Base-by-base conservation (phyloP, 169 alveolate species). In the Babesia ovata region DNA sequence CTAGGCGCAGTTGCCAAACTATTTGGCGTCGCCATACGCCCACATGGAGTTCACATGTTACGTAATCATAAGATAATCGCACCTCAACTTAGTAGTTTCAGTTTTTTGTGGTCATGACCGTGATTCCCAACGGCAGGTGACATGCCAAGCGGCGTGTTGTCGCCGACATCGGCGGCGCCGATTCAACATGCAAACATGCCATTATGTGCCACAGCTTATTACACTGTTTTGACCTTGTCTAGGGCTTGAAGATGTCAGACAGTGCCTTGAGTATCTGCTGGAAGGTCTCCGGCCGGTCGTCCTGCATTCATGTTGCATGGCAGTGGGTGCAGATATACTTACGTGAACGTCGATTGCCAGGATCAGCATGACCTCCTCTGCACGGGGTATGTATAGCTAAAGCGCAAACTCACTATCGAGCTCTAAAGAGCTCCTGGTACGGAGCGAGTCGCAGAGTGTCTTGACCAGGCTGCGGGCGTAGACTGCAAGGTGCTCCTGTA, bases 401-500 rank as follows among this genome's bases (percentile, higher is more conserved):
- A 4, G 22, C 0, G 11, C 17, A 8, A 10, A 48, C 62, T n/a
- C 46, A 76, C 88, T 48, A 49, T 72, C 75, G 21, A 52, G 67
- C 49, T 81, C 79, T 33, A 72, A 17, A 36, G 56, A 26, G 24
- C 26, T 26, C 22, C 71, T 17, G 39, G 63, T 73, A 19, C 71
- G 49, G 17, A 81, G 50, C 19, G 77, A 81, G 48, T 81, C 84
- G 72, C 76, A 70, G 14, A 81, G 84, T 12, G 29, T 33, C 63
- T 81, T 81, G 62, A 81, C 49, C 17, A 66, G 48, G 56, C 70
- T 81, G 44, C 88, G 67, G 57, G 84, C 74, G 66, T 81, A 81
- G 21, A 81, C 74, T 29, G 59, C 66, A 17, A 29, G 71, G 69
- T 81, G 66, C 58, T 81, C 88, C 46, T 71, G 71, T n/a, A 65